Percentiles rank a stretch among this genome's conserved stretches.
Evolutionary conservation across 441 rosid genomes (phyloP).

Genomic region (Gossypium lobatum): DNA sequence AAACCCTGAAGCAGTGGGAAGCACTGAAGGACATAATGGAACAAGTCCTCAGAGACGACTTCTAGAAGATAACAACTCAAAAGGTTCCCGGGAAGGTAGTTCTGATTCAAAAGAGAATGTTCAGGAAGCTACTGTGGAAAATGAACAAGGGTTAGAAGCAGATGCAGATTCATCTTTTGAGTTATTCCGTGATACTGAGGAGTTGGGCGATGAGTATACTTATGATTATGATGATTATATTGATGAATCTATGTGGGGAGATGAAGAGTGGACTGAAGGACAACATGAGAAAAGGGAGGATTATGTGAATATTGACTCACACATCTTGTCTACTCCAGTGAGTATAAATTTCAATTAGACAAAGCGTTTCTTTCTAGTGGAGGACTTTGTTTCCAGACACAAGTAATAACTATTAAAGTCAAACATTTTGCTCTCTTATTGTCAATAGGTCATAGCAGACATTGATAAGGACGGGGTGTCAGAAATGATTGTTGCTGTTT

Average conservation of each 20-base stretch:
- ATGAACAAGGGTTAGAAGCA: constrained; percentile 75
- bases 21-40: constrained; percentile 33
- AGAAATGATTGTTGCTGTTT: constrained; percentile 94
- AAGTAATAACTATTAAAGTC: constrained; percentile 8
- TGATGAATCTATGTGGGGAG: constrained; percentile 90
- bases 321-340: constrained; percentile 91
- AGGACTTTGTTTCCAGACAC: constrained; percentile 13
- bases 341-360: constrained; percentile 33
- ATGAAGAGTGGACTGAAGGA: constrained; percentile 90
- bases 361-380: constrained; percentile 14
- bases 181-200: constrained; percentile 83
- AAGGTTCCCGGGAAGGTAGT: constrained; percentile 40
- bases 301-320: constrained; percentile 87
- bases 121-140: constrained; percentile 72
- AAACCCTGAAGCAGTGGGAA: not conserved
- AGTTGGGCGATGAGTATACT: constrained; percentile 80
- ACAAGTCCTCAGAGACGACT: constrained; percentile 64
- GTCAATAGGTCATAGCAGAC: constrained; percentile 86
- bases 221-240: constrained; percentile 96
- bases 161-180: constrained; percentile 94
- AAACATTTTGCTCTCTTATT: constrained; percentile 17
- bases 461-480: constrained; percentile 92
- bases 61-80: constrained; percentile 56
- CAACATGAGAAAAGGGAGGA: constrained; percentile 84
- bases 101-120: constrained; percentile 46